A percentile compares a stretch with the other conserved stretches of the same genome.
These are phyloP conservation scores for Dryadomyces quercivorus DNA, from an alignment of 2,329 filamentous ascomycete genomes.

Conservation along the genomic window DNA sequence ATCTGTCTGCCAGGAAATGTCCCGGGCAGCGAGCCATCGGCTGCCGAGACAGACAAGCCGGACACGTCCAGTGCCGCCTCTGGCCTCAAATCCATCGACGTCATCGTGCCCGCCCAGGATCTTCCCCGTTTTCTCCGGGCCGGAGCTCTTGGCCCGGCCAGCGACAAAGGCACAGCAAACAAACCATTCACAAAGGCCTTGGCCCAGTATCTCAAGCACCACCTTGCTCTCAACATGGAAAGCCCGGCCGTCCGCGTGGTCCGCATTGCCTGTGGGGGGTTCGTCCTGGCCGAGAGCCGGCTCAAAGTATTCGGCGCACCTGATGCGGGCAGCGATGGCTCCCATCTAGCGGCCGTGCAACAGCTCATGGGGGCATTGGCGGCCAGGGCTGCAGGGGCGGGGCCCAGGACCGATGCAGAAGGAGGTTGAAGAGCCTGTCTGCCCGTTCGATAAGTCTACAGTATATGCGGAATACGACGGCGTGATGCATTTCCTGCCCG, in stretches of 20 bases:
- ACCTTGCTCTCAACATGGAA: conserved; percentile 41
- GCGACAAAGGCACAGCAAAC: neutral
- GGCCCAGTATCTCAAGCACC: conserved; percentile 35
- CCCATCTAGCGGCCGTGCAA: neutral
- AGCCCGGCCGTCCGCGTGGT: conserved; percentile 40
- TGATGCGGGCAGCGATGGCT: neutral
- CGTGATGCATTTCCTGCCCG: too few relatives aligned
- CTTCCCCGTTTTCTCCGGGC: conserved; percentile 31
- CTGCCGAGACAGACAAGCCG: neutral
- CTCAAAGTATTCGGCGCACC: conserved; percentile 30
- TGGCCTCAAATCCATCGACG: conserved; percentile 34
- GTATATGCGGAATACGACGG: too few relatives aligned
- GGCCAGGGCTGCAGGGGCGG: neutral
- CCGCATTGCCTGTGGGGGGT: conserved; percentile 43
- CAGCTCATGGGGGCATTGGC: conserved; percentile 1
- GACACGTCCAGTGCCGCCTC: conserved; percentile 6
- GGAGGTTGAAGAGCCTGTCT: too few relatives aligned
- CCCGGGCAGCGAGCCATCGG: neutral
- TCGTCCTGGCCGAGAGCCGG: conserved; percentile 38
- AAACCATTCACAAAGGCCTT: conserved; percentile 39
- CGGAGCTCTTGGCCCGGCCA: conserved; percentile 15
- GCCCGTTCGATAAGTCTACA: too few relatives aligned
- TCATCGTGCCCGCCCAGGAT: conserved; percentile 37
- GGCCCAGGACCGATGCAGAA: neutral
- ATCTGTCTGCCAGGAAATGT: conserved; percentile 24